Evolutionary conservation across 768 basidiomycete species (phyloP), one percentile per base, ranked within the genome.

Genomic region (Lactarius evosmus): DNA sequence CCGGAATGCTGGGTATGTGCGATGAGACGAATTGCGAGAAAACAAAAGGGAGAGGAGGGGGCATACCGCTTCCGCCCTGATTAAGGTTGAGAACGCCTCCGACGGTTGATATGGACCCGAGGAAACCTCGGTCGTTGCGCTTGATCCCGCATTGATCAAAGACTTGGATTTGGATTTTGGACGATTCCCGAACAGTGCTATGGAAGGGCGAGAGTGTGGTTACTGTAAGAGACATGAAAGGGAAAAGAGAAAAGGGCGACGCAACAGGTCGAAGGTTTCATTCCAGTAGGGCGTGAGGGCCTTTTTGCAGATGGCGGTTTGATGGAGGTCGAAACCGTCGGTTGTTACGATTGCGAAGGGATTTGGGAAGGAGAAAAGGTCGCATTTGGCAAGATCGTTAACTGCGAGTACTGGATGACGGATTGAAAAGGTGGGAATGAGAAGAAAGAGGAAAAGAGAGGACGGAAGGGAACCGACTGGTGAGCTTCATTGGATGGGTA

Each of bases 61-160:
- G 7, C 34, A 61, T 61, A 68, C 67, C 57, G 41, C 61, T 61
- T 44, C 74, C 73, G 34, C 76, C 74, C 14, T 76, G 67, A 54
- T 74, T 75, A 61, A 77, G 70, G 66, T 78, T 76, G 53, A 79
- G 68, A 2, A 79, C 74, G 61, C 78, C 75, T 33, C 74, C 69
- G 25, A 79, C 74, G 44, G 82, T 68, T 59, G 80, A 79, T 73
- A 82, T 78, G 25, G 80, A 77, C 53, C 82, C 82, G 33, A 82
- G 74, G 73, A 78, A 81, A 9, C 78, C 93, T 78, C 94, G 93
- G 73, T 95, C 93, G 69, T 87, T 85, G 74, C 86, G 86, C 77
- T 83, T 93, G 77, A 91, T 94, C 75, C 91, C 93, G 72, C 85
- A 83, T 75, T 93, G 87, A 79, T 96, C 94, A 72, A 95, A 94